Evolutionary conservation across 2,329 filamentous ascomycete genomes (phyloP), one percentile per base, ranked within the genome.

Genomic region (Fusarium cyanostomum): DNA sequence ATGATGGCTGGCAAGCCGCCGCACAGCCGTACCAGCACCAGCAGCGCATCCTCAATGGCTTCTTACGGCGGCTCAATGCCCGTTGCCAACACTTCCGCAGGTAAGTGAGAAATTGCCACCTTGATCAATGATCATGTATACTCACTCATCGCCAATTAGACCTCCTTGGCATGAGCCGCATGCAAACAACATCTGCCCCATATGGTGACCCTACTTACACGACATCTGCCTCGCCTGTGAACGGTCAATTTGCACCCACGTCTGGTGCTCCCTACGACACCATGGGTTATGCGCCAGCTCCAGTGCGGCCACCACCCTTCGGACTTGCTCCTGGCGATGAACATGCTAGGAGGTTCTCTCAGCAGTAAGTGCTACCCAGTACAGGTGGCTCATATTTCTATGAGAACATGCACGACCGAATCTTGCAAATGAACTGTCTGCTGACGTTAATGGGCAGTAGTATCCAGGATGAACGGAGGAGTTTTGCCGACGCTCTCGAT

Each of bases 401-500:
- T 5, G 8, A 46, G 28, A 38, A 7, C 21, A 26, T 21, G 9
- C 15, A n/a, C 8, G 37, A 46, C 30, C 12, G 9, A 41, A 9
- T 12, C 4, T n/a, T 18, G 18, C 9, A 34, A 41, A 5, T 8
- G 6, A 26, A 33, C 21, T 10, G 5, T 15, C 43, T 7, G 26
- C 66, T 69, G 46, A 71, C 56, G 35, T 57, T 38, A 60, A 60
- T 55, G 44, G 64, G 67, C 50, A 66, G 62, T 24, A 64, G 59
- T 49, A 64, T 66, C 51, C 63, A 66, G 44, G 75, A 85, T 79
- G 80, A 86, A 79, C 74, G 88, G 82, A 76, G 89, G 69, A 90
- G 89, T 69, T 96, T 94, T 75, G 92, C 90, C 67, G 94, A 97
- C 74, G 92, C 92, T 26, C 87, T 98, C 54, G 94, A 97, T 75